Conservation (phyloP, 2,329 filamentous ascomycete genomes). For the Colletotrichum aenigma region DNA sequence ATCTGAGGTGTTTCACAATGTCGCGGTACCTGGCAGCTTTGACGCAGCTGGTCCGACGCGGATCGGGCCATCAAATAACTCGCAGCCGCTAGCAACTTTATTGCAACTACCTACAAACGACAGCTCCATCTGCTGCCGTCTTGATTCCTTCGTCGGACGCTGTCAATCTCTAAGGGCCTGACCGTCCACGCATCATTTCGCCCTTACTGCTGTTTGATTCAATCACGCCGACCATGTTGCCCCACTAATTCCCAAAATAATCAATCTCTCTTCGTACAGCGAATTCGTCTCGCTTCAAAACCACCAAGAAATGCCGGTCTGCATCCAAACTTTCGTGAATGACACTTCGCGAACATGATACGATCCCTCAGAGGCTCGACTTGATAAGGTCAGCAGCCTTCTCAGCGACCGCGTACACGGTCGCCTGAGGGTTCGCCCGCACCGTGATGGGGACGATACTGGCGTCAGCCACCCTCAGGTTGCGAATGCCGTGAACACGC, state of each 20-base stretch:
- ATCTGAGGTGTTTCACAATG: background rate
- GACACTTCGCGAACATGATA: background rate
- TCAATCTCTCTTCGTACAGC: background rate
- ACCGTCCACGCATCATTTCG: background rate
- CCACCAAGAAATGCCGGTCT: background rate
- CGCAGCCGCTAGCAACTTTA: background rate
- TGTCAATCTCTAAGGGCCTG: background rate
- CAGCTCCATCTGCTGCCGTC: background rate
- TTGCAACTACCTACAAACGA: background rate
- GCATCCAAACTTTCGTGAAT: background rate
- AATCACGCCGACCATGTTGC: background rate
- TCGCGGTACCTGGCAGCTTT: background rate
- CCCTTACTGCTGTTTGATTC: background rate
- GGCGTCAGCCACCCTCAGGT: constrained; percentile 50
- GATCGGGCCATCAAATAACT: background rate
- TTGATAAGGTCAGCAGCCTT: constrained; percentile 22
- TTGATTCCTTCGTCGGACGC: background rate
- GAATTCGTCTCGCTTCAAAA: background rate
- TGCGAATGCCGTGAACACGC: constrained; percentile 47
- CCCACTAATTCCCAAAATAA: background rate
- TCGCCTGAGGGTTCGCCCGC: constrained; percentile 35
- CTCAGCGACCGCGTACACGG: constrained; percentile 40
- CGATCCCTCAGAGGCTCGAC: constrained; percentile 19
- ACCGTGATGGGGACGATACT: constrained; percentile 35
- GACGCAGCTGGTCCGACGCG: background rate